Conservation (phyloP, 495 filamentous ascomycete species). For the Hypoxylon fragiforme region DNA sequence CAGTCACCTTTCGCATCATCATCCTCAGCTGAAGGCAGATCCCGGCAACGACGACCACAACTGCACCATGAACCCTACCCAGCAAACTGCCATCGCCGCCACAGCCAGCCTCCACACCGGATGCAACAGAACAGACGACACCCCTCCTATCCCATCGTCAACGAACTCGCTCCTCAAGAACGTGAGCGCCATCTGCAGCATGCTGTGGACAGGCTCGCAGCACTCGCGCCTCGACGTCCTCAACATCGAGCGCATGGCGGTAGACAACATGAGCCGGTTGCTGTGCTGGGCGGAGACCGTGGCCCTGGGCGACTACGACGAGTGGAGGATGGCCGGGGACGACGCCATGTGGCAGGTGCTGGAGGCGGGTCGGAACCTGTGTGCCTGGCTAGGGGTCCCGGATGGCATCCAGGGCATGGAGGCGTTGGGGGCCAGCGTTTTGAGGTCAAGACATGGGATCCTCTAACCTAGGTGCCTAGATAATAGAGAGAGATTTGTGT, state of each 20-base stretch:
- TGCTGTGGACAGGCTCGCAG: constrained; percentile 33
- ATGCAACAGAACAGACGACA: not conserved
- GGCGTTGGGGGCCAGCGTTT: not conserved
- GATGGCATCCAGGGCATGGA: constrained; percentile 11
- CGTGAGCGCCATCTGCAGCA: constrained; percentile 35
- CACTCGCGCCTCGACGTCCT: constrained; percentile 21
- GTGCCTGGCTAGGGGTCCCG: constrained; percentile 18
- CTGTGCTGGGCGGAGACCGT: constrained; percentile 37
- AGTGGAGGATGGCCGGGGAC: constrained; percentile 15
- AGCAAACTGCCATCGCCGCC: too few relatives aligned
- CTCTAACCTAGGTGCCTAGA: not conserved
- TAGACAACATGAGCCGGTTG: constrained; percentile 29
- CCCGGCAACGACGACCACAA: not conserved
- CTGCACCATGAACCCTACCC: not conserved
- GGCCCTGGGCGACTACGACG: constrained; percentile 19
- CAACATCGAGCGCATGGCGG: constrained; percentile 24
- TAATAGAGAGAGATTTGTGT: too few relatives aligned
- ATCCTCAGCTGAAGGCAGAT: not conserved
- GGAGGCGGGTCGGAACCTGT: constrained; percentile 14
- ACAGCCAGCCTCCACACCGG: too few relatives aligned
- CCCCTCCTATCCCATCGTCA: not conserved
- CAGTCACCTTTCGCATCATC: not conserved
- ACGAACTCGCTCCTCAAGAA: constrained; percentile 35
- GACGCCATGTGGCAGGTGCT: constrained; percentile 7
- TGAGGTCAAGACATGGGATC: not conserved